Base-by-base conservation (phyloP, 2,329 filamentous ascomycete species). In the Phaeosphaeriaceae sp. region DNA sequence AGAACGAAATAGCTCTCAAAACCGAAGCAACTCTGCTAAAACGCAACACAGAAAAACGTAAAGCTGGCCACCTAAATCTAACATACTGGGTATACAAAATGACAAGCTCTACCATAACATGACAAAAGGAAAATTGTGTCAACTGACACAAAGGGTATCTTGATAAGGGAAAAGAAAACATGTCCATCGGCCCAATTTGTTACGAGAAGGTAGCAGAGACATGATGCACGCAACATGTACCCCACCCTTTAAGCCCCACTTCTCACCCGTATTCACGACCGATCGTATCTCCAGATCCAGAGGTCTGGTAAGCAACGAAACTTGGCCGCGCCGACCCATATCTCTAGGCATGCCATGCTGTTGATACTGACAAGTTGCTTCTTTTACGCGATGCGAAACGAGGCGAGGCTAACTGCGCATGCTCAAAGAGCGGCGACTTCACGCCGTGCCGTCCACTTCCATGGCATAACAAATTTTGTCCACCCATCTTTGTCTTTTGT, bases 401-500 rank as follows among this genome's bases (percentile, higher is more conserved):
- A n/a, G n/a, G n/a, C n/a, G n/a, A 15, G 17, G 16, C 34, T n/a
- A 26, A 29, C 26, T 26, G 40, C 13, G 18, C 29, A 21, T 34
- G 40, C 34, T 45, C 32, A 41, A 15, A 41, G 33, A 13, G 37
- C 44, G 35, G 21, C 37, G 37, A 35, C 37, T 35, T 41, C 36
- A 23, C 42, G 48, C 23, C 36, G 30, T 13, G 36, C 43, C 41
- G 32, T 20, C 13, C 35, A 40, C 35, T 38, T 39, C 48, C 44
- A 60, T 11, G 50, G 50, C 26, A 44, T 57, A 28, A 66, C 42
- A 30, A 61, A 64, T 18, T 59, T 41, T 42, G 52, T 49, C 62
- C 62, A 66, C 8, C 52, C 50, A 12, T 56, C 48, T 35, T 55
- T 61, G 54, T 60, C 37, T n/a, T 35, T 41, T 2, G 44, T 28